Conservation (phyloP, 352 stramenopile genomes). For the Albugo laibachii region DNA sequence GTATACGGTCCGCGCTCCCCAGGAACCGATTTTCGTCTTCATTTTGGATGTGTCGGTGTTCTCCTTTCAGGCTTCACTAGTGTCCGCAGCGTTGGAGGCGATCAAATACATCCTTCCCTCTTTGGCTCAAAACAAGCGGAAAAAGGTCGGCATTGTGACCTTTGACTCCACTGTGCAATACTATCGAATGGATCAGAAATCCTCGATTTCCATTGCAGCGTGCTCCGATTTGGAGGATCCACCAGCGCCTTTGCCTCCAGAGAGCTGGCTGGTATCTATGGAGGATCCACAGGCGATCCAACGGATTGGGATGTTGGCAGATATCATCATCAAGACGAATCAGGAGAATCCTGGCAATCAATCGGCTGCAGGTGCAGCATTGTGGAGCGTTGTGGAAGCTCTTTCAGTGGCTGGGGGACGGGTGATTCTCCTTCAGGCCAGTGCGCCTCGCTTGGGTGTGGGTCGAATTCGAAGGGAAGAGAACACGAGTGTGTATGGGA, state of each 20-base stretch:
- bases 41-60: conserved; percentile 75
- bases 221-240: conserved; percentile 69
- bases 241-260: conserved; percentile 38
- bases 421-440: conserved; percentile 54
- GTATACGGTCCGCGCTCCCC: conserved; percentile 66
- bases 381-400: conserved; percentile 61
- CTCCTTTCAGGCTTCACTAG: conserved; percentile 55
- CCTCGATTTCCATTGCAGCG: conserved; percentile 50
- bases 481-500: conserved; percentile 57
- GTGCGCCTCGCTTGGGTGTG: conserved; percentile 47
- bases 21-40: conserved; percentile 78
- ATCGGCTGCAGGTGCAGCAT: conserved; percentile 43
- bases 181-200: conserved; percentile 57
- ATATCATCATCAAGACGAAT: conserved; percentile 51
- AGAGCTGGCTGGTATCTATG: conserved; percentile 70
- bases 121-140: conserved; percentile 57
- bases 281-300: conserved; percentile 45
- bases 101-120: conserved; percentile 65
- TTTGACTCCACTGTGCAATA: conserved; percentile 74
- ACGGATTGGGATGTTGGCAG: conserved; percentile 41
- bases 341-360: conserved; percentile 58
- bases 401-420: conserved; percentile 35
- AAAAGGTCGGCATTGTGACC: conserved; percentile 78
- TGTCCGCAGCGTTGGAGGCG: conserved; percentile 31
- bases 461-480: conserved; percentile 65